A percentile compares a stretch with the other conserved stretches of the same genome.
These are phyloP conservation scores for Tilletiaria anomala DNA, from an alignment of 1,284 basidiomycete genomes.

Conservation along the genomic window DNA sequence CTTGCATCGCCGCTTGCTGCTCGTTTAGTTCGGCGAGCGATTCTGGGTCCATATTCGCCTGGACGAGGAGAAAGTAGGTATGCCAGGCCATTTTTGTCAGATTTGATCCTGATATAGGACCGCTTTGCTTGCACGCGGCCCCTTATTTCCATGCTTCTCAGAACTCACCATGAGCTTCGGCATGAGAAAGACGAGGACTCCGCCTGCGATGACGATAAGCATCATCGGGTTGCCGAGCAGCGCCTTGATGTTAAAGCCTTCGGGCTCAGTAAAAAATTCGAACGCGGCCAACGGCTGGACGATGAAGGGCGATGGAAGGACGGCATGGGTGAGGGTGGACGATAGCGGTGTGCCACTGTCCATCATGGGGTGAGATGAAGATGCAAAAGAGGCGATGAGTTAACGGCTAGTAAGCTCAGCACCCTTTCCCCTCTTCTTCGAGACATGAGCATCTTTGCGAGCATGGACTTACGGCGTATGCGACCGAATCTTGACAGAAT, in stretches of 20 bases:
- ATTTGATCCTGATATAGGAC: no score
- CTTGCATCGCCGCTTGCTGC: constrained; percentile 15
- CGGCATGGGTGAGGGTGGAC: neutral
- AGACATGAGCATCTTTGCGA: no score
- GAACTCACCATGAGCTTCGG: neutral
- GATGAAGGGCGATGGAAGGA: constrained; percentile 1
- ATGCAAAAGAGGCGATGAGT: neutral
- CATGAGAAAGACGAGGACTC: neutral
- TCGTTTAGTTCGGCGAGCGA: constrained; percentile 16
- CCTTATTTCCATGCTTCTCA: no score
- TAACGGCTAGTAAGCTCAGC: neutral
- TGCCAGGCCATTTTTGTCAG: no score
- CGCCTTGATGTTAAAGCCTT: constrained; percentile 4
- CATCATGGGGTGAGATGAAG: neutral
- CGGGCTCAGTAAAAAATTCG: constrained; percentile 4
- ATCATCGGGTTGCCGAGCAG: constrained; percentile 5
- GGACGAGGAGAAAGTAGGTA: no score
- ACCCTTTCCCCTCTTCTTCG: neutral
- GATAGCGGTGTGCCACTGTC: constrained; percentile 1
- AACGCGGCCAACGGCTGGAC: constrained; percentile 1
- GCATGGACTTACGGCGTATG: neutral
- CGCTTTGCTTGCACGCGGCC: no score
- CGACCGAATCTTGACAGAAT: neutral
- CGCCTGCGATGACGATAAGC: constrained; percentile 2
- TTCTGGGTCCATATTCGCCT: constrained; percentile 17